Conservation (phyloP, 495 filamentous ascomycete species). For the Chaetomium fimeti region DNA sequence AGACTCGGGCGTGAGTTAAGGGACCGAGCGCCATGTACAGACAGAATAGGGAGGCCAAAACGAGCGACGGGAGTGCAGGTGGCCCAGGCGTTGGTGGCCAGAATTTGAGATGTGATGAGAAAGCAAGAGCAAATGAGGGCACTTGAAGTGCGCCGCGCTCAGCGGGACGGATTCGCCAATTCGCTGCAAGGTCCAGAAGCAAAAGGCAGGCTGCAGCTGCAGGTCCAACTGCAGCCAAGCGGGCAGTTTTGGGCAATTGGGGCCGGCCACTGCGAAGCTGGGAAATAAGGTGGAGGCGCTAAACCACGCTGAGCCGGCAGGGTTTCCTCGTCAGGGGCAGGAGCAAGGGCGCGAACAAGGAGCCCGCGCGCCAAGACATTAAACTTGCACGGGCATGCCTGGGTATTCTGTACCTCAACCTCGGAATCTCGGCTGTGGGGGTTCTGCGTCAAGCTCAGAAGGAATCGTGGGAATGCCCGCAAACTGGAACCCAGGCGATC, state of each 20-base stretch:
- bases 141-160: constrained; percentile 26
- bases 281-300: constrained; percentile 36
- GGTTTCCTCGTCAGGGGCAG: constrained; percentile 30
- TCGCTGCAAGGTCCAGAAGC: constrained; percentile 22
- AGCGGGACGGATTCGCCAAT: constrained; percentile 29
- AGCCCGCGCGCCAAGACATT: not conserved
- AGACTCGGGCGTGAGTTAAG: constrained; percentile 18
- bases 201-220: constrained; percentile 23
- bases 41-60: constrained; percentile 9
- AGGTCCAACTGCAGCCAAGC: constrained; percentile 28
- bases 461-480: not conserved
- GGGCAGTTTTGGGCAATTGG: constrained; percentile 19
- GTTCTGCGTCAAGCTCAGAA: not conserved
- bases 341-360: constrained; percentile 19
- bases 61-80: too few relatives aligned
- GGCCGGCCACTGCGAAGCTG: constrained; percentile 28
- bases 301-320: constrained; percentile 23
- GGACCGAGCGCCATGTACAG: constrained; percentile 22
- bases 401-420: not conserved
- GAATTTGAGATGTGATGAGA: constrained; percentile 17
- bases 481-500: not conserved
- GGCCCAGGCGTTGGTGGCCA: not conserved
- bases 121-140: constrained; percentile 20
- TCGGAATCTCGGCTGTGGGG: not conserved
- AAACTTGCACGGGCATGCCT: not conserved